Percentiles rank a stretch among this genome's conserved stretches.
phyloP scores from a whole-genome alignment of 2,329 filamentous ascomycete species.

The Fusarium keratoplasticum region DNA sequence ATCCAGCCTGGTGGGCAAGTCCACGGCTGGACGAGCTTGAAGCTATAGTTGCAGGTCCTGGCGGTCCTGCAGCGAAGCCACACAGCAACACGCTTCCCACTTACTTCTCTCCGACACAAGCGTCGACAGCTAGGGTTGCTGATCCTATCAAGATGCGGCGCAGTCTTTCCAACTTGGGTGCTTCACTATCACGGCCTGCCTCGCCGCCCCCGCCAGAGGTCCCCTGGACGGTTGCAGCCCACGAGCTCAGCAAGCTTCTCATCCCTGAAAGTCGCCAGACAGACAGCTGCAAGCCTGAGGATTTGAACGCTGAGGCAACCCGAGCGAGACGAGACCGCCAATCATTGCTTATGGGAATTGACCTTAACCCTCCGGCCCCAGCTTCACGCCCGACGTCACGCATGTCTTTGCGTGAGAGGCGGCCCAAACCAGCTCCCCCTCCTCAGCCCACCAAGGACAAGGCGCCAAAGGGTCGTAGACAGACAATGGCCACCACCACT shows the following conservation, averaged over 20 bases:
- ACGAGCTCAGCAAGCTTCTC: constrained; percentile 84
- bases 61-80: constrained; percentile 63
- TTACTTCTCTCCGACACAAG: constrained; percentile 88
- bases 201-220: constrained; percentile 84
- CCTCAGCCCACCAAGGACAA: constrained; percentile 54
- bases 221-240: constrained; percentile 84
- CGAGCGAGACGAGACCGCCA: constrained; percentile 74
- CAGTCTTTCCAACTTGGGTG: constrained; percentile 67
- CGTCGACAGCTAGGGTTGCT: constrained; percentile 84
- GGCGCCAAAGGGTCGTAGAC: constrained; percentile 63
- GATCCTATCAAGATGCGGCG: constrained; percentile 74
- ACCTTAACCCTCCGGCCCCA: constrained; percentile 43
- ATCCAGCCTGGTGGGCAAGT: constrained; percentile 78
- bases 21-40: constrained; percentile 78
- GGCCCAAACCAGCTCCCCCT: constrained; percentile 66
- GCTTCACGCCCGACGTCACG: constrained; percentile 63
- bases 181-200: constrained; percentile 56
- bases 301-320: constrained; percentile 78
- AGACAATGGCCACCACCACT: constrained; percentile 64
- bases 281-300: constrained; percentile 80
- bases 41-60: constrained; percentile 62
- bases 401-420: constrained; percentile 81
- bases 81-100: constrained; percentile 72
- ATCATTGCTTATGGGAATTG: constrained; percentile 55
- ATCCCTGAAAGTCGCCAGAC: constrained; percentile 82